Evolutionary conservation across 2,329 filamentous ascomycete genomes (phyloP).

Genomic region (Botrytis cinerea): DNA sequence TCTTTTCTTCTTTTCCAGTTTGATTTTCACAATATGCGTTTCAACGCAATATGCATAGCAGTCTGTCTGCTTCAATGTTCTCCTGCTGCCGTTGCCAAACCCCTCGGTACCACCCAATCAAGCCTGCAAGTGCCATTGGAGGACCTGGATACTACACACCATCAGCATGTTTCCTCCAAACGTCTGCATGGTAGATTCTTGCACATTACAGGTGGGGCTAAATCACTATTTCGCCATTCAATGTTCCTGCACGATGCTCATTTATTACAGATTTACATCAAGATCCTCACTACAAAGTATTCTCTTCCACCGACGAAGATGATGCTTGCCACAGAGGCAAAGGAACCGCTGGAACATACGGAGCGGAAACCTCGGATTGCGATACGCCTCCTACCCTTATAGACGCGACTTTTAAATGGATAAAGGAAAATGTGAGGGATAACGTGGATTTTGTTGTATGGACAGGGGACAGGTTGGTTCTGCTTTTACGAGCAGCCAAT

Average conservation of each 20-base stretch:
- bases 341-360: constrained; percentile 78
- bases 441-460: constrained; percentile 87
- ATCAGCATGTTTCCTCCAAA: constrained; percentile 30
- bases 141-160: constrained; percentile 32
- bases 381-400: constrained; percentile 80
- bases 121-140: constrained; percentile 38
- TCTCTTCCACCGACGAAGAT: constrained; percentile 68
- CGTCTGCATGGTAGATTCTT: constrained; percentile 75
- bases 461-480: constrained; percentile 73
- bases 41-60: constrained; percentile 32
- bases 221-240: constrained; percentile 13
- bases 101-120: constrained; percentile 30
- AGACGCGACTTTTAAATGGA: constrained; percentile 89
- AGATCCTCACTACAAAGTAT: constrained; percentile 80
- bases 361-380: constrained; percentile 84
- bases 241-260: constrained; percentile 32
- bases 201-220: constrained; percentile 76
- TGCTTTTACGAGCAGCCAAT: constrained; percentile 45
- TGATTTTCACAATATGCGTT: constrained; percentile 34
- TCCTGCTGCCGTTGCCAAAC: constrained; percentile 29
- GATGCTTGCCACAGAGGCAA: constrained; percentile 76
- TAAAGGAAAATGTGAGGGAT: constrained; percentile 74
- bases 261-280: constrained; percentile 77
- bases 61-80: constrained; percentile 33
- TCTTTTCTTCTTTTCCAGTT: constrained; percentile 17